These are phyloP conservation scores for Talaromyces stipitatus DNA, from an alignment of 495 filamentous ascomycete genomes.

Conservation along the genomic window DNA sequence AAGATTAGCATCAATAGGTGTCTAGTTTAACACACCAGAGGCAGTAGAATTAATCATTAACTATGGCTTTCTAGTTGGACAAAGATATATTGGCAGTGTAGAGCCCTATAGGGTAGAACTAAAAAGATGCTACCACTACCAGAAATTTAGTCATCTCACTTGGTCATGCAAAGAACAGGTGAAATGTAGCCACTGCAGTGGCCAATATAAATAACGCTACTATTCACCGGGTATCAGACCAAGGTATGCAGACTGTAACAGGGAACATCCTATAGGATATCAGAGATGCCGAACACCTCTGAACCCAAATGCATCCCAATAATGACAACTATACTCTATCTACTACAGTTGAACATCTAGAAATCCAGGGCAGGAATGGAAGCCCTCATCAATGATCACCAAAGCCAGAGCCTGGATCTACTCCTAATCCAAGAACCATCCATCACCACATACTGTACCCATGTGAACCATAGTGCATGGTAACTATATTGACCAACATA, in stretches of 20 bases:
- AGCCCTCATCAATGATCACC: constrained; percentile 22
- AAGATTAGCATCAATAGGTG: constrained; percentile 4
- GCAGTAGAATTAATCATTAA: constrained; percentile 15
- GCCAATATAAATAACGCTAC: constrained; percentile 12
- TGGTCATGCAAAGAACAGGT: too few species aligned
- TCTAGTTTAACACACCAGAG: constrained; percentile 17
- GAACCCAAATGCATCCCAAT: constrained; percentile 13
- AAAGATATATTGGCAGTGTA: too few species aligned
- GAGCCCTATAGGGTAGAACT: constrained; percentile 14
- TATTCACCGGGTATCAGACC: constrained; percentile 15
- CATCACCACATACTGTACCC: constrained; percentile 13
- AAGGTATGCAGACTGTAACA: constrained; percentile 15
- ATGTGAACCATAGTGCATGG: constrained; percentile 19
- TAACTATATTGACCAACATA: not conserved
- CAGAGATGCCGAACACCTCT: constrained; percentile 8
- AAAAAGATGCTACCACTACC: constrained; percentile 19
- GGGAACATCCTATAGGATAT: constrained; percentile 16
- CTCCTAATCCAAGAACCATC: constrained; percentile 22
- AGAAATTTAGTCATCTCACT: constrained; percentile 21
- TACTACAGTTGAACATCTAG: constrained; percentile 22
- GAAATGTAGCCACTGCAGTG: constrained; percentile 18
- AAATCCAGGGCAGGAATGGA: constrained; percentile 23
- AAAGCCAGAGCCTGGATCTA: constrained; percentile 18
- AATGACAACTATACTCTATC: constrained; percentile 15
- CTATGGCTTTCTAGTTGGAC: constrained; percentile 16